Conservation (phyloP, 73 alveolate species). For the Uronychia binucleata region DNA sequence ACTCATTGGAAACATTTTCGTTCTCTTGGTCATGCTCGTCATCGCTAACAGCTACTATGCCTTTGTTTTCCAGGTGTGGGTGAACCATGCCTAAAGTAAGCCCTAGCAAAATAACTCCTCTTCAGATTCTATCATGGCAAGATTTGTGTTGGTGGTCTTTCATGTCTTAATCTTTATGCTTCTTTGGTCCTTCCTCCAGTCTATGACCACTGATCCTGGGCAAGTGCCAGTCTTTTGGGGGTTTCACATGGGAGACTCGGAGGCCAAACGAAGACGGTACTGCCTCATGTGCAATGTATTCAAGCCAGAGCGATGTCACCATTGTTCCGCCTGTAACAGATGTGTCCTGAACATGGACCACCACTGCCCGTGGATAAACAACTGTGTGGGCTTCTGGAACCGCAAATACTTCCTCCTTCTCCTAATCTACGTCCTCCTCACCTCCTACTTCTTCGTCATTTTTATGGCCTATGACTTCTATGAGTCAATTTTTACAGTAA, state of each 20-base stretch:
- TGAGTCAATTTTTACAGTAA: no score
- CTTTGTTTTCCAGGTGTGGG: conserved; percentile 24
- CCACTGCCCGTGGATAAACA: conserved; percentile 97
- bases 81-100: no score
- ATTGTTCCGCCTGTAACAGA: conserved; percentile 96
- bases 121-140: conserved; percentile 1
- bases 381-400: conserved; percentile 95
- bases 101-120: no score
- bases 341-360: conserved; percentile 97
- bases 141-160: conserved; percentile 62
- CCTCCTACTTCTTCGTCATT: neutral
- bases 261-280: conserved; percentile 83
- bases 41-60: conserved; percentile 41
- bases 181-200: conserved; percentile 83
- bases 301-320: conserved; percentile 97
- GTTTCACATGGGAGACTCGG: conserved; percentile 90
- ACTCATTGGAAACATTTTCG: conserved; percentile 57
- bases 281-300: conserved; percentile 93
- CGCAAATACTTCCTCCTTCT: conserved; percentile 89
- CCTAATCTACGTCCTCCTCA: conserved; percentile 70
- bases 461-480: no score
- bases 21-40: conserved; percentile 48
- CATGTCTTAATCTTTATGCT: conserved; percentile 78
- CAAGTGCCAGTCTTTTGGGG: conserved; percentile 98
- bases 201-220: conserved; percentile 96